Percentiles rank a stretch among this genome's conserved stretches.
Evolutionary conservation across 202 grass and related monocot species (phyloP).

Genomic region (Zoysia matrella): DNA sequence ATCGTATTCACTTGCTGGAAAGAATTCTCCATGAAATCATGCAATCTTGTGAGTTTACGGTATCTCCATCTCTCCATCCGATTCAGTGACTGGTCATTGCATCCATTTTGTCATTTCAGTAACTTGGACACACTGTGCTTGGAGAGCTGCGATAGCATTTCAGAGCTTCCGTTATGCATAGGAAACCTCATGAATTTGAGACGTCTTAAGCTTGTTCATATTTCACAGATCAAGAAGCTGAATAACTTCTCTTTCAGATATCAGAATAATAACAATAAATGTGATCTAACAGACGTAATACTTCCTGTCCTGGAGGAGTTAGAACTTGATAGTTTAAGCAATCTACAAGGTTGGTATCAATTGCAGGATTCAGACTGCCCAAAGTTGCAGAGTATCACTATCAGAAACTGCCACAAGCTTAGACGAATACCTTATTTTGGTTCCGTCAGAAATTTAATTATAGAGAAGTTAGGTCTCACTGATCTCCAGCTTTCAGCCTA

Average conservation of each 20-base stretch:
- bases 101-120: slow-evolving; percentile 11
- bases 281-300: background rate
- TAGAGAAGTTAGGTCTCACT: background rate
- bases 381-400: slow-evolving; percentile 8
- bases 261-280: background rate
- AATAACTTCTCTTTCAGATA: background rate
- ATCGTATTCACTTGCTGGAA: background rate
- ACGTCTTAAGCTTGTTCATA: slow-evolving; percentile 15
- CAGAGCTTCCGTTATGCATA: background rate
- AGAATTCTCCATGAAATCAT: background rate
- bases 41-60: slow-evolving; percentile 25
- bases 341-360: slow-evolving; percentile 1
- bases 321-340: background rate
- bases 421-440: slow-evolving; percentile 16
- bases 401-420: slow-evolving; percentile 30
- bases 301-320: slow-evolving; percentile 14
- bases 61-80: background rate
- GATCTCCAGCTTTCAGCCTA: slow-evolving; percentile 11
- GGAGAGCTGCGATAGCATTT: background rate
- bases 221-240: slow-evolving; percentile 1
- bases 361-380: slow-evolving; percentile 22
- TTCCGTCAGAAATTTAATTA: slow-evolving; percentile 7
- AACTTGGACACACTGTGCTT: slow-evolving; percentile 29
- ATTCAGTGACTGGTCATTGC: background rate
- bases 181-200: slow-evolving; percentile 13